Percentiles rank a stretch among this genome's conserved stretches.
phyloP scores from a whole-genome alignment of 441 rosid species.

The Cnidoscolus chayamansa region DNA sequence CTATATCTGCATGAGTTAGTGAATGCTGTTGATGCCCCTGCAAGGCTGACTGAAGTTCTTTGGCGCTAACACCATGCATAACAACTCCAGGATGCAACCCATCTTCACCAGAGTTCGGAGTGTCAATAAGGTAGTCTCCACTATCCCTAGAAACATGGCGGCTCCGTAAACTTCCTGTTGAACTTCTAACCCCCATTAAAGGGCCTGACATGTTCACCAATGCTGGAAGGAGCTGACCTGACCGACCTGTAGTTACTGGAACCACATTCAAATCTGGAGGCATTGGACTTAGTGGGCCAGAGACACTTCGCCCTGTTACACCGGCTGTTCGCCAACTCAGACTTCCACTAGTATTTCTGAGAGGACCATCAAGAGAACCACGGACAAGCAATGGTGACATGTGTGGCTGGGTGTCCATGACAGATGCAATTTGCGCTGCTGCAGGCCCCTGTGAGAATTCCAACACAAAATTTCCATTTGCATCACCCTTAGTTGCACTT shows the following conservation, averaged over 20 bases:
- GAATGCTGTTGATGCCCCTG: slow-evolving; percentile 99
- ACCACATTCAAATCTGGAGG: slow-evolving; percentile 89
- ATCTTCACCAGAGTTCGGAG: slow-evolving; percentile 95
- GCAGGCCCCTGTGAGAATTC: slow-evolving; percentile 97
- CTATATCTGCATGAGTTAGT: slow-evolving; percentile 97
- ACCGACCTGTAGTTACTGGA: slow-evolving; percentile 90
- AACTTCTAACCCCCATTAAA: slow-evolving; percentile 90
- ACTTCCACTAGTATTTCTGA: slow-evolving; percentile 94
- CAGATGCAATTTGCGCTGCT: slow-evolving; percentile 62
- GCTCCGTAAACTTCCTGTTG: slow-evolving; percentile 94
- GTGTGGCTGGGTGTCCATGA: slow-evolving; percentile 85
- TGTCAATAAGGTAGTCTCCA: slow-evolving; percentile 94
- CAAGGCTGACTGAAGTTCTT: slow-evolving; percentile 95
- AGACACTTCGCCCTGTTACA: slow-evolving; percentile 83
- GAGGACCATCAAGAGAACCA: slow-evolving; percentile 97
- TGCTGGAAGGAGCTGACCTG: slow-evolving; percentile 91
- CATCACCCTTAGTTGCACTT: slow-evolving; percentile 58
- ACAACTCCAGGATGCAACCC: slow-evolving; percentile 72
- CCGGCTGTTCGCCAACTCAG: slow-evolving; percentile 98
- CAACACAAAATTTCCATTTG: slow-evolving; percentile 72
- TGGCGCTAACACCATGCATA: slow-evolving; percentile 79
- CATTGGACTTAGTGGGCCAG: slow-evolving; percentile 97
- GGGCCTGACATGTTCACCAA: slow-evolving; percentile 98
- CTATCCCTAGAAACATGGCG: slow-evolving; percentile 98
- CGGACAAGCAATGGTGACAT: slow-evolving; percentile 98